Base-by-base conservation (phyloP, 352 stramenopile genomes). In the Globisporangium camurandrum region DNA sequence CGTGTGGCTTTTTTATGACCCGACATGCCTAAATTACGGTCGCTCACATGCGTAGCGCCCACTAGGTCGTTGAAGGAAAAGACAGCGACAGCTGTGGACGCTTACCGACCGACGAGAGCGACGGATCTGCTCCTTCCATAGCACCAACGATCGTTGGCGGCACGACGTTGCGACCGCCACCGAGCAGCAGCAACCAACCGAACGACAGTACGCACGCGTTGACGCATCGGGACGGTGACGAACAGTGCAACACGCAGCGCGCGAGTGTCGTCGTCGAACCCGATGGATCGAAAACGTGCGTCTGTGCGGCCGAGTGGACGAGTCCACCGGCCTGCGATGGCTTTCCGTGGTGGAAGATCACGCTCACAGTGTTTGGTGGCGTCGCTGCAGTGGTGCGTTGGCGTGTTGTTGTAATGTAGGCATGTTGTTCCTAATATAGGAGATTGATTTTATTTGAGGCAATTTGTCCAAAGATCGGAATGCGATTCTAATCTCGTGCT, bases 311-410 rank as follows among this genome's bases (percentile, higher is more conserved):
- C 2, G 69, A 81, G 39, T 81, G 69, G 69, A 62, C 51, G 0
- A 64, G 67, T 26, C 57, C 69, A 2, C 69, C 69, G 16, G 59
- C 64, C 2, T 81, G 69, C 34, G 31, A 38, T 3, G 62, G 64
- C 3, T 73, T 59, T 27, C 66, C 69, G 12, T 67, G 66, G 56
- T 81, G 69, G 69, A 81, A 81, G 49, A 73, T 59, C 22, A 48
- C 66, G 19, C 54, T 58, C 6, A 77, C 69, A 3, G 54, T 75
- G 36, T 66, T 59, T 19, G 69, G 66, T 55, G 69, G 48, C 16
- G 24, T 80, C 34, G 69, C 69, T 6, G 69, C 69, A 22, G 4
- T 60, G 50, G 64, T 72, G 61, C 41, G 60, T 65, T 1, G 4
- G 5, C n/a, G 4, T 34, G 20, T 7, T 9, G 5, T 34, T 42